phyloP scores from a whole-genome alignment of 768 basidiomycete genomes.

The Boletales sp. region DNA sequence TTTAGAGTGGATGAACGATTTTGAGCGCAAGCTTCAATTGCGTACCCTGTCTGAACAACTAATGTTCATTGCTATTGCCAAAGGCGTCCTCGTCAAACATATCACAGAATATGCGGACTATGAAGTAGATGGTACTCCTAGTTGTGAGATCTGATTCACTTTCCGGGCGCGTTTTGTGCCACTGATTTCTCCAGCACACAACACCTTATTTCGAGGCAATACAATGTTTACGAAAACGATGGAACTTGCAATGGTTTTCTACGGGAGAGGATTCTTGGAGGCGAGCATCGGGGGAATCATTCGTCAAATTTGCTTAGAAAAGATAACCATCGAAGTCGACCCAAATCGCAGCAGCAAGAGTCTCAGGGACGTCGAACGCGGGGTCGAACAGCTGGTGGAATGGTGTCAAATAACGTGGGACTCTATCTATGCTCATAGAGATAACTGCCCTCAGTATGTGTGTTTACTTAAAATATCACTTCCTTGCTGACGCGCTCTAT shows the following conservation, averaged over 20 bases:
- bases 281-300: slow-evolving; percentile 71
- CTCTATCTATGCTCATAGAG: slow-evolving; percentile 69
- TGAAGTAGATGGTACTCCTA: slow-evolving; percentile 67
- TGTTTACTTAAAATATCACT: slow-evolving; percentile 13
- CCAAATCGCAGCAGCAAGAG: slow-evolving; percentile 62
- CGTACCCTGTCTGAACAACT: slow-evolving; percentile 60
- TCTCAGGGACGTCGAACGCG: slow-evolving; percentile 60
- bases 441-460: slow-evolving; percentile 70
- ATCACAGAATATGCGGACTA: slow-evolving; percentile 65
- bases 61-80: slow-evolving; percentile 67
- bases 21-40: slow-evolving; percentile 63
- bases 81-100: slow-evolving; percentile 59
- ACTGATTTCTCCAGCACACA: slow-evolving; percentile 50
- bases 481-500: slow-evolving; percentile 1
- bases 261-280: slow-evolving; percentile 78
- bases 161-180: background rate
- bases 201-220: slow-evolving; percentile 71
- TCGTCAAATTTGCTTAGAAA: slow-evolving; percentile 66
- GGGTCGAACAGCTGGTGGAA: slow-evolving; percentile 62
- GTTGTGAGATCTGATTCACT: slow-evolving; percentile 44
- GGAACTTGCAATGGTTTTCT: slow-evolving; percentile 77
- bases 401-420: slow-evolving; percentile 85
- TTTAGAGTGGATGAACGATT: slow-evolving; percentile 71
- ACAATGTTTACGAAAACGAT: slow-evolving; percentile 69
- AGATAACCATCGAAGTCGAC: slow-evolving; percentile 80